Evolutionary conservation across 768 basidiomycete species (phyloP), one percentile per base, ranked within the genome.

Genomic region (Collybiopsis luxurians): DNA sequence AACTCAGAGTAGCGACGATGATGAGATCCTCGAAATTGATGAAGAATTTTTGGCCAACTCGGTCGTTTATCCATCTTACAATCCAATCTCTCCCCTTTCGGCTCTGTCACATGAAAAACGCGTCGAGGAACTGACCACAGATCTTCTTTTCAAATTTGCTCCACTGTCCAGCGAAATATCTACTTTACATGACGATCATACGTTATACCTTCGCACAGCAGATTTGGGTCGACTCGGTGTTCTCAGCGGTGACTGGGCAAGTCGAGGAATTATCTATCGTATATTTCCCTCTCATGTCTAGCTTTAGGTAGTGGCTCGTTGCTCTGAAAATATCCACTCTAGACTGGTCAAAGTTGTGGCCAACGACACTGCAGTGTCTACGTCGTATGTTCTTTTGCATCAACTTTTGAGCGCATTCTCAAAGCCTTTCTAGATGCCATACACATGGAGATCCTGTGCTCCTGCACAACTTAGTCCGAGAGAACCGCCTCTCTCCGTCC

Each of bases 171-270:
- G 60, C 2, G 73, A 73, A 2, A 61, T 75, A 12, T 71, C 76
- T 27, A 15, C 40, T 1, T 48, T 66, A 10, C 62, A 77, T 34
- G 84, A 87, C 53, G 79, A 87, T 49, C 73, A 71, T 40, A 80
- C 86, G 2, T 61, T 91, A 0, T 90, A 86, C 66, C 61, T 89
- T 31, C 77, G 79, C 30, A 84, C 87, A 2, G 64, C 75, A n/a
- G 85, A 89, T 57, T 74, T 94, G 15, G 79, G 81, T 38, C 79
- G 75, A 52, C 71, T 90, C 40, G 90, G 92, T 13, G 67, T 86
- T 5, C 74, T 90, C 49, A 80, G 82, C 59, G 86, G 86, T 30
- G 91, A 92, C 64, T 94, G 92, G 92, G 92, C 89, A 68, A 44
- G 78, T 36, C 24, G 38, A 9, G 34, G 59, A 19, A 19, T 31